These are phyloP conservation scores for Ceratocystis cacaofunesta DNA, from an alignment of 2,329 filamentous ascomycete genomes.

Conservation along the genomic window DNA sequence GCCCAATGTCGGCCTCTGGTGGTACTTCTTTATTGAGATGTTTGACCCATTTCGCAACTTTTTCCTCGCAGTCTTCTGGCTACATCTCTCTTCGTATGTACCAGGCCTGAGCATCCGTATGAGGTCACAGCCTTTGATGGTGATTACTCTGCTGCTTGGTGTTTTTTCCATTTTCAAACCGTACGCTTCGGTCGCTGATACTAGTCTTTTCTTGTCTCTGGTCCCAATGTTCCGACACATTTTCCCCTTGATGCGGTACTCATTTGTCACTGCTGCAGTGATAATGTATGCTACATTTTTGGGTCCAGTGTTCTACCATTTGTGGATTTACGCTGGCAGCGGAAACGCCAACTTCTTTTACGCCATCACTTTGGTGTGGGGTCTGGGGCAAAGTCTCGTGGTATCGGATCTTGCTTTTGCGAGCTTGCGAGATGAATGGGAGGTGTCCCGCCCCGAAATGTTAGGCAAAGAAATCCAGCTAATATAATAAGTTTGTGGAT, in stretches of 20 bases:
- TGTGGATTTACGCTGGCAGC: constrained; percentile 96
- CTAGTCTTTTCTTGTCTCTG: constrained; percentile 68
- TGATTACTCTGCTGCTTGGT: constrained; percentile 69
- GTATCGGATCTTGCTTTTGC: constrained; percentile 82
- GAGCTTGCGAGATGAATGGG: constrained; percentile 81
- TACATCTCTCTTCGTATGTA: constrained; percentile 83
- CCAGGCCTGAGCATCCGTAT: constrained; percentile 72
- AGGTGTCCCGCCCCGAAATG: constrained; percentile 80
- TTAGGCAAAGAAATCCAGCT: constrained; percentile 75
- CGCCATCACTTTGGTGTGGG: constrained; percentile 97
- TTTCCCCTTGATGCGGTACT: constrained; percentile 85
- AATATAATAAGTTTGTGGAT: constrained; percentile 38
- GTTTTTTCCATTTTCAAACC: constrained; percentile 94
- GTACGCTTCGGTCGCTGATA: constrained; percentile 85
- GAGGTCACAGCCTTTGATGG: constrained; percentile 71
- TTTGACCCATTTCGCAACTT: constrained; percentile 96
- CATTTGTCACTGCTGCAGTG: constrained; percentile 69
- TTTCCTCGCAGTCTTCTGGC: constrained; percentile 95
- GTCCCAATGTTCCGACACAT: constrained; percentile 81
- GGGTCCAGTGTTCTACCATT: constrained; percentile 86
- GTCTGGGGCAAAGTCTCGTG: constrained; percentile 70
- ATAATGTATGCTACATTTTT: constrained; percentile 78
- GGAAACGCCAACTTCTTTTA: constrained; percentile 99
- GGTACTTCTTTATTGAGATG: constrained; percentile 99
- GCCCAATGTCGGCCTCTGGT: constrained; percentile 93